These are phyloP conservation scores for Paraphaeosphaeria minitans DNA, from an alignment of 2,329 filamentous ascomycete species.

Conservation along the genomic window DNA sequence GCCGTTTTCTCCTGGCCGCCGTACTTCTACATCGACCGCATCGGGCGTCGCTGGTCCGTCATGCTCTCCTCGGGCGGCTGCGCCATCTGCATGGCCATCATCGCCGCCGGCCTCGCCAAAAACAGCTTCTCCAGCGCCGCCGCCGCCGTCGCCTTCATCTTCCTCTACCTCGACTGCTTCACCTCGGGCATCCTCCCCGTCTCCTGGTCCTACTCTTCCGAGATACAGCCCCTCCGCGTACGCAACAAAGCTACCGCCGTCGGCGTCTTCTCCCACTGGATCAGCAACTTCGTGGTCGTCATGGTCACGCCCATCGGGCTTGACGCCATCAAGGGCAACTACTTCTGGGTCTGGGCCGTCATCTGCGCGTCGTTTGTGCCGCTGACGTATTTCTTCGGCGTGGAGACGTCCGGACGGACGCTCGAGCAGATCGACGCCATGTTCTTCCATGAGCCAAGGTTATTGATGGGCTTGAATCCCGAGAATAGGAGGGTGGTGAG, in stretches of 20 bases:
- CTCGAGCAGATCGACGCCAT: background rate
- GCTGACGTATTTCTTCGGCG: slow-evolving; percentile 1
- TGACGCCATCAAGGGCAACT: background rate
- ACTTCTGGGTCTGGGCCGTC: slow-evolving; percentile 1
- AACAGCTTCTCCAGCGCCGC: slow-evolving; percentile 2
- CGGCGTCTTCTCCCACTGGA: slow-evolving; percentile 4
- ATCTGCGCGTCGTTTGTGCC: slow-evolving; percentile 3
- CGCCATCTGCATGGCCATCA: slow-evolving; percentile 3
- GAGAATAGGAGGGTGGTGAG: background rate
- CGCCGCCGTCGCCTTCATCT: slow-evolving; percentile 1
- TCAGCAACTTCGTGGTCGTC: slow-evolving; percentile 1
- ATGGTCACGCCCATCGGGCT: slow-evolving; percentile 1
- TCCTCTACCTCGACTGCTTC: slow-evolving; percentile 4
- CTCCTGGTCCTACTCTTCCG: slow-evolving; percentile 1
- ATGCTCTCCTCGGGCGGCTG: background rate
- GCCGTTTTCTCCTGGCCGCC: slow-evolving; percentile 3
- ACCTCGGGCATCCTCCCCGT: slow-evolving; percentile 1
- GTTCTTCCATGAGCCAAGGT: background rate
- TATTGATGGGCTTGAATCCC: background rate
- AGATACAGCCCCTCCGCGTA: background rate
- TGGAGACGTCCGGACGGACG: background rate
- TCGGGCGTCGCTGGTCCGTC: background rate
- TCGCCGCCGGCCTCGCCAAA: background rate
- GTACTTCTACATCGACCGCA: slow-evolving; percentile 1
- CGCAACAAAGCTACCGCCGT: background rate